phyloP scores from a whole-genome alignment of 148 eudicot species.

The Dysphania ambrosioides region DNA sequence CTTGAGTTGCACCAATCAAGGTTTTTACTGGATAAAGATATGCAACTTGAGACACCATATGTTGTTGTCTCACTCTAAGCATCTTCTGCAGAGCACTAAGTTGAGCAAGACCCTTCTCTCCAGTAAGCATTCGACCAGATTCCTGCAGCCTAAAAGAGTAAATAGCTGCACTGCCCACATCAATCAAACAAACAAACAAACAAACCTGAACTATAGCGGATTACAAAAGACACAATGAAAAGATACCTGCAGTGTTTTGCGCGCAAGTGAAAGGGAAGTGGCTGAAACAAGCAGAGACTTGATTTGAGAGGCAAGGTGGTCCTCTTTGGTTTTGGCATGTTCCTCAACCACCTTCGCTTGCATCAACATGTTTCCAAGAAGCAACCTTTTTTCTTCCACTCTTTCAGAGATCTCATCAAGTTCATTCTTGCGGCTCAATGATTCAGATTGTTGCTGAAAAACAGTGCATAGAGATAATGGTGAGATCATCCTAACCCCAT shows the following conservation, averaged over 20 bases:
- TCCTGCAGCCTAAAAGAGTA: slow-evolving; percentile 51
- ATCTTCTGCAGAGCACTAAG: slow-evolving; percentile 54
- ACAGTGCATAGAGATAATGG: too few species aligned
- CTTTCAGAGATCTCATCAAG: slow-evolving; percentile 83
- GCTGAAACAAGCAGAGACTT: slow-evolving; percentile 77
- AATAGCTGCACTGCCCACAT: slow-evolving; percentile 6
- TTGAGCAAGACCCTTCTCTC: slow-evolving; percentile 65
- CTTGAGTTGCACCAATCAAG: slow-evolving; percentile 56
- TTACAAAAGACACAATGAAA: neutral
- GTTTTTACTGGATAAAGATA: slow-evolving; percentile 89
- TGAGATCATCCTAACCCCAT: too few species aligned
- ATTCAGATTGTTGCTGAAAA: slow-evolving; percentile 70
- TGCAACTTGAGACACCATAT: slow-evolving; percentile 80
- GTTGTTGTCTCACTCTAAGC: slow-evolving; percentile 79
- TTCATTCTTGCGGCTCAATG: slow-evolving; percentile 62
- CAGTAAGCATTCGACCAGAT: slow-evolving; percentile 52
- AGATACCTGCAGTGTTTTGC: slow-evolving; percentile 67
- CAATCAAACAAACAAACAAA: neutral
- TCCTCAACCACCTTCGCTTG: slow-evolving; percentile 73
- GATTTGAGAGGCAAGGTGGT: slow-evolving; percentile 65
- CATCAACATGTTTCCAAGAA: slow-evolving; percentile 74
- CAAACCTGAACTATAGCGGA: neutral
- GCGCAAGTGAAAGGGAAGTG: slow-evolving; percentile 65
- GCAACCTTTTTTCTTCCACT: slow-evolving; percentile 60
- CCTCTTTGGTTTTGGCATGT: slow-evolving; percentile 76